These are phyloP conservation scores for Cytospora piceae DNA, from an alignment of 2,329 filamentous ascomycete genomes.

Conservation along the genomic window DNA sequence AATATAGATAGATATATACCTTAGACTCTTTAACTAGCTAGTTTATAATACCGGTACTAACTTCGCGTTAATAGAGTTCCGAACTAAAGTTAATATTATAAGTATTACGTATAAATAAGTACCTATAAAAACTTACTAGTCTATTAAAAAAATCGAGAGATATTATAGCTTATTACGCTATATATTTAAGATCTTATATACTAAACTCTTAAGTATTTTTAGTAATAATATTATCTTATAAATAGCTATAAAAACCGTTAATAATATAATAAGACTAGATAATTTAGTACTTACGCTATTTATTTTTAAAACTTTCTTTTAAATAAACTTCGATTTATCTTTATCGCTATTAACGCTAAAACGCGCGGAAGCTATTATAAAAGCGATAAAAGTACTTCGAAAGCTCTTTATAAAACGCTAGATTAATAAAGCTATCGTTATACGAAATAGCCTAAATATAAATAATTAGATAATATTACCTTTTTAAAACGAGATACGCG, in stretches of 20 bases:
- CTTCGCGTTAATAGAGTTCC: not conserved
- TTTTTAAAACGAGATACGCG: too few species aligned
- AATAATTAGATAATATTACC: too few species aligned
- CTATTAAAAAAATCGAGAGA: not conserved
- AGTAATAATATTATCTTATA: not conserved
- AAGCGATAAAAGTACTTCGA: too few species aligned
- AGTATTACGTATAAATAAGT: not conserved
- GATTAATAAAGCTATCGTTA: too few species aligned
- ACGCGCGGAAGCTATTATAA: too few species aligned
- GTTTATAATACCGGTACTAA: not conserved
- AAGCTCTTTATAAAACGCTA: too few species aligned
- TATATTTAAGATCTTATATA: not conserved
- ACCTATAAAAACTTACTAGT: constrained; percentile 6
- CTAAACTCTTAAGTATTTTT: not conserved
- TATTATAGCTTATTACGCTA: not conserved
- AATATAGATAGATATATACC: not conserved
- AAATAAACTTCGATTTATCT: too few species aligned
- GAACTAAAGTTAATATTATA: constrained; percentile 1
- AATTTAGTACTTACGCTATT: too few species aligned
- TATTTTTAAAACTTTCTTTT: too few species aligned
- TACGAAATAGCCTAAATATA: too few species aligned
- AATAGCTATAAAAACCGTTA: not conserved
- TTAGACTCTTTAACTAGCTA: not conserved
- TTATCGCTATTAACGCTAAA: too few species aligned
- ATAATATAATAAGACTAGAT: not conserved